Percentiles rank a stretch among this genome's conserved stretches.
phyloP scores from a whole-genome alignment of 2,329 filamentous ascomycete species.

The Neoscytalidium dimidiatum region DNA sequence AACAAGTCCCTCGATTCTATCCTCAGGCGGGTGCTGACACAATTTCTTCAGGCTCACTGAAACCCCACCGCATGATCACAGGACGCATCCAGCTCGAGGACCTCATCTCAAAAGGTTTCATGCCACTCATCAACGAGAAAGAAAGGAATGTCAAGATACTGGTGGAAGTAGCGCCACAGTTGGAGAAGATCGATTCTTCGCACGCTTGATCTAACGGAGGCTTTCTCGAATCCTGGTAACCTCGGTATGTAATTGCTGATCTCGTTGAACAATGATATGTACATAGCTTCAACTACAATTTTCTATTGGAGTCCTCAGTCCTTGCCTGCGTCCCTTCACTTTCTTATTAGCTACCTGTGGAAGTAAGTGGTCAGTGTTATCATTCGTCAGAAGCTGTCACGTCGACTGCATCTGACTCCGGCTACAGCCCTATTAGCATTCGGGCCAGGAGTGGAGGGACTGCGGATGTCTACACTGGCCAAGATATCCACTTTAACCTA shows the following conservation, averaged over 20 bases:
- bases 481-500: neutral
- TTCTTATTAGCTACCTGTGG: too few relatives aligned
- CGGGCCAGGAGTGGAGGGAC: neutral
- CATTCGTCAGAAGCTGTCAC: neutral
- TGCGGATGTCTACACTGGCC: neutral
- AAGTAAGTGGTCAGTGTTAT: neutral
- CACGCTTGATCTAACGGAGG: neutral
- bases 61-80: conserved; percentile 62
- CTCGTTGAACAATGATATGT: neutral
- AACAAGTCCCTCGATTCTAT: neutral
- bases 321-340: neutral
- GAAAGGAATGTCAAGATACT: conserved; percentile 66
- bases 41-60: conserved; percentile 45
- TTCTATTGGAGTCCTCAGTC: neutral
- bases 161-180: conserved; percentile 45
- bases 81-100: conserved; percentile 57
- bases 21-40: neutral
- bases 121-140: conserved; percentile 59
- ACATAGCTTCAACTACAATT: neutral
- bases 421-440: neutral
- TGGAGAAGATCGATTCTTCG: conserved; percentile 11
- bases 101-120: conserved; percentile 60
- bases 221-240: too few relatives aligned
- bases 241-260: neutral
- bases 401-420: neutral